A percentile compares a stretch with the other conserved stretches of the same genome.
These are phyloP conservation scores for Stemphylium vesicarium DNA, from an alignment of 2,329 filamentous ascomycete species.

Conservation along the genomic window DNA sequence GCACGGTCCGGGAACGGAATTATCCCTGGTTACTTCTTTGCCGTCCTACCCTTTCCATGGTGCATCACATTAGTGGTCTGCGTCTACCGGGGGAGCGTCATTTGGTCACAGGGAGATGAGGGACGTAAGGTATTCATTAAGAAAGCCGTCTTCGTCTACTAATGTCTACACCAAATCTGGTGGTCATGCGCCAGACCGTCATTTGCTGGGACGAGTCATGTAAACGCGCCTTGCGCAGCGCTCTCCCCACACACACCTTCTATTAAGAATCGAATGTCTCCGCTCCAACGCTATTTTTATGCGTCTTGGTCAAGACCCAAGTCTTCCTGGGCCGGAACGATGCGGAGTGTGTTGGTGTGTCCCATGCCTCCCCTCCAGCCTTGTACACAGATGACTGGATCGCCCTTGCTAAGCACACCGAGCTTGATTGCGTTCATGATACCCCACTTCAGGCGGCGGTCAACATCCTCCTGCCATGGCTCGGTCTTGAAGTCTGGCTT, in stretches of 20 bases:
- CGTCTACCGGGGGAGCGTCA: background rate
- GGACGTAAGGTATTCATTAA: slow-evolving; percentile 6
- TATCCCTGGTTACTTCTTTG: slow-evolving; percentile 1
- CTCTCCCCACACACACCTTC: slow-evolving; percentile 20
- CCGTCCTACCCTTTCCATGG: slow-evolving; percentile 2
- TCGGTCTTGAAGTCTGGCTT: slow-evolving; percentile 94
- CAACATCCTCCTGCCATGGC: slow-evolving; percentile 99
- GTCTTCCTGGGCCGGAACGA: slow-evolving; percentile 59
- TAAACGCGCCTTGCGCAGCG: slow-evolving; percentile 18
- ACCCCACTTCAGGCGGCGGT: slow-evolving; percentile 96
- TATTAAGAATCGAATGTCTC: slow-evolving; percentile 17
- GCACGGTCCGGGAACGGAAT: slow-evolving; percentile 2
- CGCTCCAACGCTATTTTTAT: slow-evolving; percentile 29
- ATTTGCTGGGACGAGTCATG: slow-evolving; percentile 36
- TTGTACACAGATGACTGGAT: slow-evolving; percentile 82
- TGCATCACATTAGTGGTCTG: background rate
- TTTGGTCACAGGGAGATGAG: background rate
- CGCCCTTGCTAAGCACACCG: slow-evolving; percentile 73
- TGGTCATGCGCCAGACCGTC: slow-evolving; percentile 28
- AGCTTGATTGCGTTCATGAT: slow-evolving; percentile 86
- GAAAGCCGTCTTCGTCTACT: slow-evolving; percentile 28
- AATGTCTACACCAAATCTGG: slow-evolving; percentile 33
- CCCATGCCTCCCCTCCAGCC: slow-evolving; percentile 92
- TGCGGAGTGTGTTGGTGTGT: slow-evolving; percentile 79
- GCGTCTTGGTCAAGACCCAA: slow-evolving; percentile 57